A percentile compares a stretch with the other conserved stretches of the same genome.
Evolutionary conservation across 345 rosid genomes (phyloP).

Genomic region (Arabidopsis arenosa): DNA sequence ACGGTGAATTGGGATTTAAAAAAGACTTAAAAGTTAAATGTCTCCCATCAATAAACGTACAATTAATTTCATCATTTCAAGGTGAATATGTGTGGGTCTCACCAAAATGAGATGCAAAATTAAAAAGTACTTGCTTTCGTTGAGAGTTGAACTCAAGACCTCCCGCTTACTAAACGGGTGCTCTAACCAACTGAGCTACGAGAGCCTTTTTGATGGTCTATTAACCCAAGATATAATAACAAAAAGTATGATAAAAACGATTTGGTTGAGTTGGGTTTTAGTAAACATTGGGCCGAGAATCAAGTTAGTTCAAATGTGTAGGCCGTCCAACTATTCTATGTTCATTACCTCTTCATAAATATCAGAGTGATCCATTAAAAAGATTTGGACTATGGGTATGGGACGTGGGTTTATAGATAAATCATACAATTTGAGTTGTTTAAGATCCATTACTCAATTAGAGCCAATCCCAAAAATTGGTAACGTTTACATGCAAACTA

Average conservation of each 20-base stretch:
- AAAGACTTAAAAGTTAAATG: slow-evolving; percentile 21
- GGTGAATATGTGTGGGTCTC: slow-evolving; percentile 7
- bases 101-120: neutral
- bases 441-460: slow-evolving; percentile 12
- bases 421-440: neutral
- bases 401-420: neutral
- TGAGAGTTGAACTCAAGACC: slow-evolving; percentile 38
- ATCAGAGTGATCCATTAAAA: neutral
- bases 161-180: slow-evolving; percentile 82
- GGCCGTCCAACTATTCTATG: neutral
- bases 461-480: neutral
- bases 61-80: slow-evolving; percentile 24
- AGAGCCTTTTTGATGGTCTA: slow-evolving; percentile 50
- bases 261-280: slow-evolving; percentile 2
- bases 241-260: too few relatives aligned
- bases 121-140: neutral
- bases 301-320: neutral
- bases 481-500: neutral
- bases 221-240: too few relatives aligned
- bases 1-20: slow-evolving; percentile 18
- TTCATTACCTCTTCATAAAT: neutral
- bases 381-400: neutral
- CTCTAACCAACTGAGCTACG: slow-evolving; percentile 99
- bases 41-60: slow-evolving; percentile 7
- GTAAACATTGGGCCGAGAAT: slow-evolving; percentile 9